Evolutionary conservation across 176 grass and related monocot genomes (phyloP).

Genomic region (Zoysia japonica): DNA sequence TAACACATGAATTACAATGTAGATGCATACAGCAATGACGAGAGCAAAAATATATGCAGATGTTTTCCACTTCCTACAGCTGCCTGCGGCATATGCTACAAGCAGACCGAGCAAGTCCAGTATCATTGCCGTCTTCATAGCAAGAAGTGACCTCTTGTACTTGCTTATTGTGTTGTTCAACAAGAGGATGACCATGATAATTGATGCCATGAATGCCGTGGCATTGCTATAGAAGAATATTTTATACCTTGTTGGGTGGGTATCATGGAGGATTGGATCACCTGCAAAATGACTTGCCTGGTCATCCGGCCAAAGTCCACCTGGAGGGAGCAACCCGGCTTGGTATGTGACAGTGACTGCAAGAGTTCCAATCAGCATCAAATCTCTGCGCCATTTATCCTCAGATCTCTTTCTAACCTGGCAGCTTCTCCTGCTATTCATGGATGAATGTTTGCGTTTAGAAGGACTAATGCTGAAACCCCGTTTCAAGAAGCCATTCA

Average conservation of each 20-base stretch:
- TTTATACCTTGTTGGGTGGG: constrained; percentile 22
- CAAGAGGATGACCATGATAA: constrained; percentile 47
- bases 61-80: constrained; percentile 37
- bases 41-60: constrained; percentile 45
- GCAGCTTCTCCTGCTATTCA: background rate
- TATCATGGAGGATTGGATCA: constrained; percentile 46
- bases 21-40: background rate
- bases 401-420: constrained; percentile 21
- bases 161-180: constrained; percentile 46
- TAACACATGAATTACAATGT: constrained; percentile 2
- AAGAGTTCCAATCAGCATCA: constrained; percentile 54
- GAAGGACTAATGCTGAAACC: background rate
- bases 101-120: constrained; percentile 46
- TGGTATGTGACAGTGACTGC: constrained; percentile 2
- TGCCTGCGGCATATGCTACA: constrained; percentile 47
- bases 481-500: background rate
- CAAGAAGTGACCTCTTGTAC: constrained; percentile 26
- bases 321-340: constrained; percentile 32
- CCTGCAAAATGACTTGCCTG: constrained; percentile 1
- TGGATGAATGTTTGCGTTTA: background rate
- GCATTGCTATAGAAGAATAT: constrained; percentile 57
- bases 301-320: constrained; percentile 45
- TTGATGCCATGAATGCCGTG: constrained; percentile 45
- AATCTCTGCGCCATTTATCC: constrained; percentile 49
- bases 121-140: constrained; percentile 44